A percentile compares a stretch with the other conserved stretches of the same genome.
phyloP scores from a whole-genome alignment of 176 grass and related monocot genomes.

The Musa troglodytarum region DNA sequence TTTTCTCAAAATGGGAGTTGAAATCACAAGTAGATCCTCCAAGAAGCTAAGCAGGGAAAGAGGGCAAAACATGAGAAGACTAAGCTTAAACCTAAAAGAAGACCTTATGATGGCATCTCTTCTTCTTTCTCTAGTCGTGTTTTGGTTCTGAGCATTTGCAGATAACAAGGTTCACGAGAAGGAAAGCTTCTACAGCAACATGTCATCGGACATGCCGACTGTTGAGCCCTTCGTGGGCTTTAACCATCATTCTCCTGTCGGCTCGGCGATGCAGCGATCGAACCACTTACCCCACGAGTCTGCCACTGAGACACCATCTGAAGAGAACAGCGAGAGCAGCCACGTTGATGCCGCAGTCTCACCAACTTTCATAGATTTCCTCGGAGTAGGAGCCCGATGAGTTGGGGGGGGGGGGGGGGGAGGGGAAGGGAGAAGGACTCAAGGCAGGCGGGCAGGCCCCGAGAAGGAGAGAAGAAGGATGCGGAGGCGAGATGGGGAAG shows the following conservation, averaged over 20 bases:
- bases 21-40: neutral
- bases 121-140: neutral
- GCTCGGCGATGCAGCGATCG: neutral
- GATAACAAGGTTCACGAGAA: neutral
- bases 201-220: neutral
- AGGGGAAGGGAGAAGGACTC: no score
- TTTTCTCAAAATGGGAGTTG: neutral
- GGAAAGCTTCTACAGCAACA: neutral
- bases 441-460: no score
- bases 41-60: neutral
- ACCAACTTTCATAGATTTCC: constrained; percentile 26
- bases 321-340: constrained; percentile 4
- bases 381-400: constrained; percentile 19
- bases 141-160: neutral
- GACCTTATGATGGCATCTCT: no score
- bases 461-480: no score
- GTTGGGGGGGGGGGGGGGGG: no score
- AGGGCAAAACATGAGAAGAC: neutral
- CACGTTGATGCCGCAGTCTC: neutral
- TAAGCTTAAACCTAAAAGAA: neutral
- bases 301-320: neutral
- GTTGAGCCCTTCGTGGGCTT: neutral
- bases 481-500: no score
- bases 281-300: neutral
- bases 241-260: neutral